A percentile compares a stretch with the other conserved stretches of the same genome.
These are phyloP conservation scores for Bolboschoenus planiculmis DNA, from an alignment of 176 grass and related monocot species.

Conservation along the genomic window DNA sequence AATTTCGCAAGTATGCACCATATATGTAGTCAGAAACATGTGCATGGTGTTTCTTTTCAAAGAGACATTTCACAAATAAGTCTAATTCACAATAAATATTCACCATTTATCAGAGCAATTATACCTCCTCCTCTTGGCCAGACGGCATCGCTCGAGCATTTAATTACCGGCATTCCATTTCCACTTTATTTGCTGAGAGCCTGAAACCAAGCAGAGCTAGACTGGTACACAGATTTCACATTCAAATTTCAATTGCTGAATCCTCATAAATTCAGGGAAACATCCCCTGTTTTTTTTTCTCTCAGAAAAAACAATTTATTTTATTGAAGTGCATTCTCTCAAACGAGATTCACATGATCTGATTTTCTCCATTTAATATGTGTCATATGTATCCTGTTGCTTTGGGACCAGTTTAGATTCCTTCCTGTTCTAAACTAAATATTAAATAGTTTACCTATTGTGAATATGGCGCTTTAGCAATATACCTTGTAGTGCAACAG, in stretches of 20 bases:
- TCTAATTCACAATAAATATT: neutral
- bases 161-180: neutral
- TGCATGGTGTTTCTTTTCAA: neutral
- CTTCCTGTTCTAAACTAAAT: neutral
- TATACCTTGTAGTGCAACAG: neutral
- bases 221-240: neutral
- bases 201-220: neutral
- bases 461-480: neutral
- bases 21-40: neutral
- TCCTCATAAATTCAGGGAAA: neutral
- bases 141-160: neutral
- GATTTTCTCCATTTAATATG: neutral
- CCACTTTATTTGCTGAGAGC: neutral
- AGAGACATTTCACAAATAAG: neutral
- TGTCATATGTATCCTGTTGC: neutral
- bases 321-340: neutral
- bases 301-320: neutral
- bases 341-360: slow-evolving; percentile 18
- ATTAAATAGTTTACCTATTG: neutral
- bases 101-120: neutral
- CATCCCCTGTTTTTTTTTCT: neutral
- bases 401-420: neutral
- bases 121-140: neutral
- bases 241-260: slow-evolving; percentile 15
- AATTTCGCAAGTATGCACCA: neutral